Evolutionary conservation across 805 yeast species (phyloP), one percentile per base, ranked within the genome.

Genomic region (Suhomyces pyralidae): DNA sequence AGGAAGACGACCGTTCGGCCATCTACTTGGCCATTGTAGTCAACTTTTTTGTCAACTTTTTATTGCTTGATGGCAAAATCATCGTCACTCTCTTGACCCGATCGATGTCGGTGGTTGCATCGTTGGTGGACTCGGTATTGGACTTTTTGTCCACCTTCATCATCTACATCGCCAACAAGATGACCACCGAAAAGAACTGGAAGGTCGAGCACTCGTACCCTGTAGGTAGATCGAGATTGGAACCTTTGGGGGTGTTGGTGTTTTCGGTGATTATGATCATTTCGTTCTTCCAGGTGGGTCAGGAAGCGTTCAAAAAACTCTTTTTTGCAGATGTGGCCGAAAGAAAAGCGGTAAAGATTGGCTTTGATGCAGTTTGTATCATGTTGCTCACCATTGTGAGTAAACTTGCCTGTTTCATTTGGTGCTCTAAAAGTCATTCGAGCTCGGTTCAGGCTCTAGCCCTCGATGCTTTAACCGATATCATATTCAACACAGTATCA

Each of bases 391-490:
- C 96, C 0, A 83, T 88, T 17, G 60, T 80, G 3, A 73, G 81
- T 26, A 88, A 88, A 61, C 58, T 83, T 5, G 76, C 73, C 1
- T 84, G 90, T 59, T 88, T 81, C 77, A 26, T 80, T 10, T 81
- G 88, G 82, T 88, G 93, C 62, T 70, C 79, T 40, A 68, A 73
- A 12, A 78, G 86, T 55, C 69, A 77, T 15, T 84, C 90, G 14
- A 80, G 86, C 15, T 83, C 91, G 0, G 85, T 88, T 2, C 86
- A 83, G 61, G 96, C 96, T 0, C 71, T 88, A 51, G 89, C 92
- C 1, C 93, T 87, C 66, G 96, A 88, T 68, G 94, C 94, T 0
- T 75, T 79, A 67, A 88, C 92, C 0, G 96, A 88, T 66, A 80
- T 88, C 30, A 78, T 87, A 3, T 88, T 88, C 74, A 88, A 88